Base-by-base conservation (phyloP, 2,329 filamentous ascomycete species). In the Fusarium lyarnte region DNA sequence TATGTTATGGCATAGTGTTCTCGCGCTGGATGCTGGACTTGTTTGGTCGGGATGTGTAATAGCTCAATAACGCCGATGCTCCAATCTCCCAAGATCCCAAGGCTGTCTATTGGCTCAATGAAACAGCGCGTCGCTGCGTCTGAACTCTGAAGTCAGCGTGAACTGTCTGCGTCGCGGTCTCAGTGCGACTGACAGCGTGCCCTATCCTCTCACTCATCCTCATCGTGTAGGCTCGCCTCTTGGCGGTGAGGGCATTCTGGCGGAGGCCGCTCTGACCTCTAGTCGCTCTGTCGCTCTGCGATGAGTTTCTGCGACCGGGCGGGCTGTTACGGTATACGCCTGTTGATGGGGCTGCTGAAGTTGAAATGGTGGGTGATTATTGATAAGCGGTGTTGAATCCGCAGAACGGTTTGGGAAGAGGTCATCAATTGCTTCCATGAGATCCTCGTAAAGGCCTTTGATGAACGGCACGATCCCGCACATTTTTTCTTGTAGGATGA, bases 381-480 rank as follows among this genome's bases (percentile, higher is more conserved):
- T 9, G 8, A 69, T 43, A 11, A 69, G 39, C 17, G 58, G 35
- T n/a, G 65, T 23, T 16, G 65, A 52, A 21, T 64, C 58, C n/a
- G 39, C 7, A 14, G 66, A 52, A 13, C 14, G 58, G 9, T 42
- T 58, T 6, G 66, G 66, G 9, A 69, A 69, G 6, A 69, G 66
- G 16, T 69, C 66, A 8, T 69, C 66, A 21, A 69, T 69, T 8
- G 66, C 66, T 38, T 69, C 66, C 36, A 64, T 29, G 19, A 69
- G 35, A 35, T 69, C 66, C 12, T 47, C 66, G 2, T 64, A 69
- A 2, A 69, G 64, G 1, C 51, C 14, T 52, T 54, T 69, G 21
- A 69, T 2, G 5, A 69, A 69, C 0, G 58, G 51, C 1, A 58
- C 6, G 2, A 69, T 69, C 16, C 66, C 66, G 8, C 66, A 69